A percentile compares a stretch with the other conserved stretches of the same genome.
Conservation (phyloP, 2,329 filamentous ascomycete genomes). For the Dothidotthia symphoricarpi region DNA sequence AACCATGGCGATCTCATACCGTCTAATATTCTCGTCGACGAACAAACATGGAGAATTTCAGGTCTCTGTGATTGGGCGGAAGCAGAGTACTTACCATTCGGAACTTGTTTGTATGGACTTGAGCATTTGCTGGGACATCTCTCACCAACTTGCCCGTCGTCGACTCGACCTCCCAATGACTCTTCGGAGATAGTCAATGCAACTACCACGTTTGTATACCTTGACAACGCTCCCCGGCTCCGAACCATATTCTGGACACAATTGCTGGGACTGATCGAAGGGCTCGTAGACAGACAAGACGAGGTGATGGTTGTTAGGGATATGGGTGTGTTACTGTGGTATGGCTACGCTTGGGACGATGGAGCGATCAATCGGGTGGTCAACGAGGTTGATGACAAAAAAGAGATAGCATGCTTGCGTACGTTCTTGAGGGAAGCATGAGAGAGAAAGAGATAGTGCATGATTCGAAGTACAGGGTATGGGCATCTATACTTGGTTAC, state of each 20-base stretch:
- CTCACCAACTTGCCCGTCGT: conserved; percentile 16
- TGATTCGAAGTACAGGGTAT: too few species aligned
- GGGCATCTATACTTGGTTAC: too few species aligned
- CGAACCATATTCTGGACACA: conserved; percentile 53
- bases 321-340: conserved; percentile 61
- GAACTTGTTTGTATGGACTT: conserved; percentile 59
- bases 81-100: conserved; percentile 60
- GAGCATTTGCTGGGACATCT: conserved; percentile 58
- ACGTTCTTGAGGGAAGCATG: conserved; percentile 30
- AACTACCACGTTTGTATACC: conserved; percentile 45
- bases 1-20: conserved; percentile 62
- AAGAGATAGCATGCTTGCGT: conserved; percentile 56
- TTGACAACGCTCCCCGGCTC: conserved; percentile 45
- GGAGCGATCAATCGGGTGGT: conserved; percentile 60
- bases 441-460: background rate
- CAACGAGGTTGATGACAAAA: conserved; percentile 50
- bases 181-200: too few species aligned
- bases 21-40: conserved; percentile 57
- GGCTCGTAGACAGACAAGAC: conserved; percentile 35
- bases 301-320: conserved; percentile 48
- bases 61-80: conserved; percentile 67
- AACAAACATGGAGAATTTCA: conserved; percentile 45
- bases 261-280: conserved; percentile 39
- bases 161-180: too few species aligned
- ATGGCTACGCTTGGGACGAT: conserved; percentile 63